Evolutionary conservation across 225 moss, liverwort and hornwort genomes (phyloP).

Genomic region (Sphagnum tenellum): DNA sequence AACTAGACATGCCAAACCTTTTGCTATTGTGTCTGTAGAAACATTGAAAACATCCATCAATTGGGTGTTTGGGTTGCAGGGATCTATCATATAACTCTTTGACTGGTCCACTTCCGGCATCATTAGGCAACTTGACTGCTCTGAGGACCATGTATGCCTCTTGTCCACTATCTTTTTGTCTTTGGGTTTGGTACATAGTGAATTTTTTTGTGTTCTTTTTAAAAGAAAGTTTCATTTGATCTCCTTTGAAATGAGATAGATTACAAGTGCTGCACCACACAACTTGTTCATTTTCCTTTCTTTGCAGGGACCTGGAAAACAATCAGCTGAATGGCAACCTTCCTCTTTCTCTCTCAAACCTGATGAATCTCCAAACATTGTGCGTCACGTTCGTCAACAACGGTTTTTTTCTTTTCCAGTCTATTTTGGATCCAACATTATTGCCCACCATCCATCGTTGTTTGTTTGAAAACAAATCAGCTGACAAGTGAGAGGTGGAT

Average conservation of each 20-base stretch:
- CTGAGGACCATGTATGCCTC: constrained; percentile 40
- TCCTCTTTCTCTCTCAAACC: constrained; percentile 37
- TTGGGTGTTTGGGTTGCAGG: constrained; percentile 17
- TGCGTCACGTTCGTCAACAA: constrained; percentile 9
- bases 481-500: too few relatives aligned
- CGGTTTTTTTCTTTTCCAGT: neutral
- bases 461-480: too few relatives aligned
- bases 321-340: constrained; percentile 41
- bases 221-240: neutral
- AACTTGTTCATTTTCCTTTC: constrained; percentile 2
- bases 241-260: neutral
- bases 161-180: neutral
- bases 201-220: neutral
- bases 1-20: too few relatives aligned
- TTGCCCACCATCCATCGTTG: too few relatives aligned
- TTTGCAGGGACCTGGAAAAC: constrained; percentile 37
- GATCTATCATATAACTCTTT: constrained; percentile 56
- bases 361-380: constrained; percentile 30
- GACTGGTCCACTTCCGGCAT: constrained; percentile 43
- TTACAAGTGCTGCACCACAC: too few relatives aligned
- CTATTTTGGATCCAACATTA: too few relatives aligned
- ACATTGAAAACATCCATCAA: neutral
- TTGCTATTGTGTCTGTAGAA: neutral
- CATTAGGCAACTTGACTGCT: constrained; percentile 36
- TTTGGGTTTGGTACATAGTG: constrained; percentile 1